Percentiles rank a stretch among this genome's conserved stretches.
These are phyloP conservation scores for Saccharum hybrid DNA, from an alignment of 202 grass and related monocot genomes.

Conservation along the genomic window DNA sequence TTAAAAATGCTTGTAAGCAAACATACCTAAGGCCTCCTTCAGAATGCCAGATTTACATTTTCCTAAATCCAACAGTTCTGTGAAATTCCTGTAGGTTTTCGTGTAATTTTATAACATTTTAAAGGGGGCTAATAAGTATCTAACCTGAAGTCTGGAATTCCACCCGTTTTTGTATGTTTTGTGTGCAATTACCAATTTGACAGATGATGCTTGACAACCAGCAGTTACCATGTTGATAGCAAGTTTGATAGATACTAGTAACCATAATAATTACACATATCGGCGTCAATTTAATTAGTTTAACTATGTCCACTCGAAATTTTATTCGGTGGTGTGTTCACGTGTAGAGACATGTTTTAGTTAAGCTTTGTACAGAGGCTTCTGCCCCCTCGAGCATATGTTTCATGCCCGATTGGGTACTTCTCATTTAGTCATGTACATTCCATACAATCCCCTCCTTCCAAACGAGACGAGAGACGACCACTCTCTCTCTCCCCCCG, in stretches of 20 bases:
- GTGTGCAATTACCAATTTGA: not conserved
- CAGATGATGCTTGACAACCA: not conserved
- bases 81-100: too few species aligned
- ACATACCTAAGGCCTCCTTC: too few species aligned
- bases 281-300: not conserved
- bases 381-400: not conserved
- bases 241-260: not conserved
- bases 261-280: not conserved
- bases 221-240: not conserved
- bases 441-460: too few species aligned
- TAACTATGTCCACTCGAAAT: too few species aligned
- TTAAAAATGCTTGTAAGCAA: too few species aligned
- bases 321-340: not conserved
- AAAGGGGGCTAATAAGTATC: too few species aligned
- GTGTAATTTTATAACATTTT: too few species aligned
- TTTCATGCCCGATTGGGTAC: not conserved
- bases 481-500: too few species aligned
- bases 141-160: not conserved
- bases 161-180: not conserved
- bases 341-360: not conserved
- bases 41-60: too few species aligned
- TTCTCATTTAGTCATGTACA: too few species aligned
- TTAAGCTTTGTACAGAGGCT: not conserved
- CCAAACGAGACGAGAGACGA: too few species aligned
- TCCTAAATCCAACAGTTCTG: too few species aligned